These are phyloP conservation scores for Blepharisma stoltei DNA, from an alignment of 73 alveolate species.

Conservation along the genomic window DNA sequence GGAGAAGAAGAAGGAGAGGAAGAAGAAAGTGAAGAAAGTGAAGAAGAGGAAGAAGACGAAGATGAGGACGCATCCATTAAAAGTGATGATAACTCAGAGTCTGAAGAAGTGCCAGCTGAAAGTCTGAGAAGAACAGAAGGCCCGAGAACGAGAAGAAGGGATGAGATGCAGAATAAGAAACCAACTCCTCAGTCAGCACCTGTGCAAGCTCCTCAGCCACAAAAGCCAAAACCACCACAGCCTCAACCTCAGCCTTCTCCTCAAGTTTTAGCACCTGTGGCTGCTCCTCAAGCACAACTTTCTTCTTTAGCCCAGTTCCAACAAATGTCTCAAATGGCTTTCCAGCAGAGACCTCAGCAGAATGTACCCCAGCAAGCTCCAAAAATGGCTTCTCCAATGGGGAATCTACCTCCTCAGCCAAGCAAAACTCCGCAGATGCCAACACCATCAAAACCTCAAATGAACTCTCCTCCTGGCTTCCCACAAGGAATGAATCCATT, in stretches of 20 bases:
- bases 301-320: not conserved
- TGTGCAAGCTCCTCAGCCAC: not conserved
- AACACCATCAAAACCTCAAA: not conserved
- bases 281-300: not conserved
- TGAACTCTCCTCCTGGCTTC: not conserved
- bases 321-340: not conserved
- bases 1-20: not conserved
- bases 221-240: not conserved
- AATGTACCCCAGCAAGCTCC: not conserved
- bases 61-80: not conserved
- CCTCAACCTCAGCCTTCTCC: not conserved
- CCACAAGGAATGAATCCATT: not conserved
- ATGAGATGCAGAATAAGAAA: not conserved
- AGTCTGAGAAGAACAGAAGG: not conserved
- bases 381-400: not conserved
- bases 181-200: not conserved
- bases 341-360: not conserved
- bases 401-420: not conserved
- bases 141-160: not conserved
- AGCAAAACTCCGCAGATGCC: not conserved
- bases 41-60: slow-evolving; percentile 20
- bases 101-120: not conserved
- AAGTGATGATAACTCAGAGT: not conserved
- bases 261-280: not conserved
- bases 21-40: slow-evolving; percentile 10